Conservation (phyloP, 2,329 filamentous ascomycete species). For the Didymella segeticola region DNA sequence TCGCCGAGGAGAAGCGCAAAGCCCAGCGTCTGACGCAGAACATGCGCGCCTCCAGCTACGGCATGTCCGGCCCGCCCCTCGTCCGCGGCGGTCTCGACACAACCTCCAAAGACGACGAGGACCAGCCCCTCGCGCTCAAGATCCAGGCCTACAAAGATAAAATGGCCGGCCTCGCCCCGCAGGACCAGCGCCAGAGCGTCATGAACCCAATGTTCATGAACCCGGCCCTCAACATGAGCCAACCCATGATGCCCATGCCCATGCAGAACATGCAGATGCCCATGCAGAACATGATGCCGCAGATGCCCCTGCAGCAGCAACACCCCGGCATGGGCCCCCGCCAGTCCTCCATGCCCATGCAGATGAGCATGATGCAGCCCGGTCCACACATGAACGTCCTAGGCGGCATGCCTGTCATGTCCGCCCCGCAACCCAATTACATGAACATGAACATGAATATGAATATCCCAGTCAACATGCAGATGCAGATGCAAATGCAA, state of each 20-base stretch:
- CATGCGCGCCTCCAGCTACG: conserved; percentile 40
- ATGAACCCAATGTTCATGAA: conserved; percentile 26
- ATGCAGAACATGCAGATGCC: background rate
- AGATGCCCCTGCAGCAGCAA: background rate
- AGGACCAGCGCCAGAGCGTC: conserved; percentile 17
- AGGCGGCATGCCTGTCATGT: conserved; percentile 17
- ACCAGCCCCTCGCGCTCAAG: conserved; percentile 40
- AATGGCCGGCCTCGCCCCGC: conserved; percentile 29
- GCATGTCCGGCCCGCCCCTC: conserved; percentile 34
- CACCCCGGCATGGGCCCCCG: conserved; percentile 5
- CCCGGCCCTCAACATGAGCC: conserved; percentile 28
- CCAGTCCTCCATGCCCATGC: conserved; percentile 16
- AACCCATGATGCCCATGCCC: conserved; percentile 1
- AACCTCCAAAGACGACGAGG: conserved; percentile 30
- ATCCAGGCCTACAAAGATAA: conserved; percentile 48
- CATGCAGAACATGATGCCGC: conserved; percentile 22
- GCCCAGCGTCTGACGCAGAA: conserved; percentile 45
- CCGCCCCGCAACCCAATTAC: conserved; percentile 11
- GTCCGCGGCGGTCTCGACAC: conserved; percentile 23
- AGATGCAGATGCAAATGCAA: conserved; percentile 10
- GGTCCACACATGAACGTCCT: conserved; percentile 14
- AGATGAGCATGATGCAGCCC: conserved; percentile 21
- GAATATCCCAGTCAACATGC: conserved; percentile 9
- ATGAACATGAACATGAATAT: conserved; percentile 3
- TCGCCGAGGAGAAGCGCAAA: conserved; percentile 47